A percentile compares a stretch with the other conserved stretches of the same genome.
Conservation (phyloP, 371 early-diverging fungal genomes). For the Encephalitozoon intestinalis region DNA sequence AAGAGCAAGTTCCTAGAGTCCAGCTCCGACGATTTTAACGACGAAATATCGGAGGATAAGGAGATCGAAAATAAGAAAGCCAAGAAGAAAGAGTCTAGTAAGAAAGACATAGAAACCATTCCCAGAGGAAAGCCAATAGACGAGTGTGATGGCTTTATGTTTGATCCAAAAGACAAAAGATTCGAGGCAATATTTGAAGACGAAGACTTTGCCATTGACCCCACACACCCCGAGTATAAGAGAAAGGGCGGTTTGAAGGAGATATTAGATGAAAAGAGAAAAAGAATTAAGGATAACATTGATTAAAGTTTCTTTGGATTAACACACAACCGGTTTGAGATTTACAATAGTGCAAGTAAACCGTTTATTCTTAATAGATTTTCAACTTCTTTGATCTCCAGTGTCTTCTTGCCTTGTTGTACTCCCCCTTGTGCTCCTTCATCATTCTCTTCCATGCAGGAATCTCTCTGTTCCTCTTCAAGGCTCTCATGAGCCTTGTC, state of each 20-base stretch:
- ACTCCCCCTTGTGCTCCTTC: constrained; percentile 49
- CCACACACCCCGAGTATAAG: constrained; percentile 31
- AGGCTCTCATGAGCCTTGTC: constrained; percentile 56
- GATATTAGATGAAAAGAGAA: constrained; percentile 20
- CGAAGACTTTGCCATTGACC: constrained; percentile 18
- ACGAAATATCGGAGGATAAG: not conserved
- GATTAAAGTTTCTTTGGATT: not conserved
- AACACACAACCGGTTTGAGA: not conserved
- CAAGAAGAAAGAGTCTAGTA: not conserved
- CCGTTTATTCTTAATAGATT: constrained; percentile 42
- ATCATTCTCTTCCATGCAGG: constrained; percentile 59
- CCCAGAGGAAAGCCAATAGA: not conserved
- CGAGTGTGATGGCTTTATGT: constrained; percentile 20
- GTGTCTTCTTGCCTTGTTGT: constrained; percentile 56
- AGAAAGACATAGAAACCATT: not conserved
- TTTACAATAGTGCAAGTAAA: not conserved
- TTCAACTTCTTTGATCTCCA: constrained; percentile 57
- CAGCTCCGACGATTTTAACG: not conserved
- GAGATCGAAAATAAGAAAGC: not conserved
- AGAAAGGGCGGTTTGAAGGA: not conserved
- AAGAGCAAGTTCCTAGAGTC: not conserved
- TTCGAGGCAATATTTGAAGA: constrained; percentile 19
- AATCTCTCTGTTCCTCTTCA: constrained; percentile 52
- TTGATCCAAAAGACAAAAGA: constrained; percentile 20
- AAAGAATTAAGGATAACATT: not conserved